Evolutionary conservation across 345 rosid genomes (phyloP).

Genomic region (Gynandropsis gynandra): DNA sequence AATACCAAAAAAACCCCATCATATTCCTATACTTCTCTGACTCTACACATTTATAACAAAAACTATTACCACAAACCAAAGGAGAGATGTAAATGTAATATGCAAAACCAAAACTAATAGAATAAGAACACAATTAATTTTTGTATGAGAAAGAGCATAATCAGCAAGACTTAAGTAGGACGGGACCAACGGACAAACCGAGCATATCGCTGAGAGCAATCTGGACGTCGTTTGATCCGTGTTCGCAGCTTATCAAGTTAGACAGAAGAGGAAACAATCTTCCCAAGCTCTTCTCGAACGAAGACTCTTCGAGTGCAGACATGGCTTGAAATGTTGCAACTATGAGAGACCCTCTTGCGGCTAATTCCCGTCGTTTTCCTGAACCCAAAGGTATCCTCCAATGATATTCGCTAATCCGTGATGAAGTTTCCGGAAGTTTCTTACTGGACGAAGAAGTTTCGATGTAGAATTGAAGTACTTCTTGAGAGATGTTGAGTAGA

Average conservation of each 20-base stretch:
- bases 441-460: constrained; percentile 43
- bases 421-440: constrained; percentile 20
- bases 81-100: too few species aligned
- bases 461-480: constrained; percentile 60
- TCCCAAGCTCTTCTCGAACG: too few species aligned
- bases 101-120: too few species aligned
- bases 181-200: constrained; percentile 66
- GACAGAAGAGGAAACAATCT: constrained; percentile 69
- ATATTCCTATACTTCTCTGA: too few species aligned
- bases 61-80: too few species aligned
- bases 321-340: constrained; percentile 77
- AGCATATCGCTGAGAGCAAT: constrained; percentile 84
- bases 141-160: background rate
- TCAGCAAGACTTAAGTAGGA: constrained; percentile 71
- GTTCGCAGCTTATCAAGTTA: constrained; percentile 75
- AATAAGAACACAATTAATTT: too few species aligned
- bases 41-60: too few species aligned
- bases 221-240: constrained; percentile 86
- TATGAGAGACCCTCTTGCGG: constrained; percentile 77
- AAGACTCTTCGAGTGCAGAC: constrained; percentile 19
- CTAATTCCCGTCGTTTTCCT: constrained; percentile 81
- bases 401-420: constrained; percentile 35
- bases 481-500: constrained; percentile 62
- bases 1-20: too few species aligned
- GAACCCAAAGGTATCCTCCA: constrained; percentile 88